Evolutionary conservation across 257 asterid species (phyloP), one percentile per base, ranked within the genome.

Genomic region (Lycium barbarum): DNA sequence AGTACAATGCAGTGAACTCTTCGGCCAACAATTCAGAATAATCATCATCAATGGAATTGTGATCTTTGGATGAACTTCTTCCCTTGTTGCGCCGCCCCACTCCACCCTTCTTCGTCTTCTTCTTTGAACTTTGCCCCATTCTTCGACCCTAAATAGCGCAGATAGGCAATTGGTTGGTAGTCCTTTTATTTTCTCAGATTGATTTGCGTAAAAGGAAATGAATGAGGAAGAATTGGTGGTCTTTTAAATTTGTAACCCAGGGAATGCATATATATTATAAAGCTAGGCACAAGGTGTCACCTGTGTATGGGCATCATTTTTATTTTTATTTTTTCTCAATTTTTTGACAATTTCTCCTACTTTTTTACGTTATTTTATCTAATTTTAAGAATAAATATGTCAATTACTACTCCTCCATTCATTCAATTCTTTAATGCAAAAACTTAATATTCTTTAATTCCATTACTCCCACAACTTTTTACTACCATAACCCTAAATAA

Each of bases 1-100:
- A 26, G 33, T 26, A 94, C 98, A 96, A 84, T 43, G 98, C 99
- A 26, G 98, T 95, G 88, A 96, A 79, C 87, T 96, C 99, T 86
- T 96, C 98, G 13, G 93, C 87, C 10, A 95, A 17, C 83, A 92
- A 88, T 51, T 96, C 99, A 72, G 94, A 86, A 79, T 87, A 84
- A 80, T 88, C 97, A 47, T 86, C 85, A 79, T 86, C 86, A 80
- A 90, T 82, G 9, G 94, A 90, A 86, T 85, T 89, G 40, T 91
- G 95, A 90, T 95, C 97, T 89, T 93, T 94, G 7, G 94, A 88
- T 89, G 89, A 91, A 35, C 89, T 18, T 86, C 95, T 89, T 49
- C 98, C 94, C 35, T 93, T 83, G 66, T 92, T 47, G 90, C 91
- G 40, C 83, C 86, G 59, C 87, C 86, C 72, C 45, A 2, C 91